Evolutionary conservation across 148 eudicot genomes (phyloP).

Genomic region (Rhododendron simsii): DNA sequence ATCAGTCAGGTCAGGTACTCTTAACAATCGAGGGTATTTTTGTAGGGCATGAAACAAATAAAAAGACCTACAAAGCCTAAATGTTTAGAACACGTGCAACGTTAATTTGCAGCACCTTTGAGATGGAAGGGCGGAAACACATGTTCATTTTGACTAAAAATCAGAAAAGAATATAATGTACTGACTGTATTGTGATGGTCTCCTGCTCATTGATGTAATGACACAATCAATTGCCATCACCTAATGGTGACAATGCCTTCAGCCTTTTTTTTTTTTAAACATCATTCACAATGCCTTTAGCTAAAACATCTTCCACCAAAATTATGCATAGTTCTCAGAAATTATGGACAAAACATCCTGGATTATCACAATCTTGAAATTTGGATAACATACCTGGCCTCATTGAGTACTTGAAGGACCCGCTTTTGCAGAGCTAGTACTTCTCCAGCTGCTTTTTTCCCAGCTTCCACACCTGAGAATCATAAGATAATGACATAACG

Average conservation of each 20-base stretch:
- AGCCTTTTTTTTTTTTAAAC: background rate
- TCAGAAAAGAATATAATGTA: background rate
- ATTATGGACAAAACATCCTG: background rate
- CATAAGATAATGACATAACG: slow-evolving; percentile 1
- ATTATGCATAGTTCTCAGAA: too few species aligned
- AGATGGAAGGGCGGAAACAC: background rate
- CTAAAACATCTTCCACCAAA: background rate
- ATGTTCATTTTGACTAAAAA: background rate
- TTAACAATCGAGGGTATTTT: background rate
- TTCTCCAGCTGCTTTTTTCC: slow-evolving; percentile 97
- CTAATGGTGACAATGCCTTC: background rate
- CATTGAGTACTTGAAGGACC: slow-evolving; percentile 85
- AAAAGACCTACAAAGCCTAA: background rate
- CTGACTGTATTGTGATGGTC: background rate
- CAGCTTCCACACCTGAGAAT: slow-evolving; percentile 94
- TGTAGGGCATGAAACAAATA: background rate
- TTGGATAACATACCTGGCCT: slow-evolving; percentile 60
- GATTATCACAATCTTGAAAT: background rate
- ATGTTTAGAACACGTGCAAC: background rate
- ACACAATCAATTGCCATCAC: background rate
- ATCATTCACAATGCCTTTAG: background rate
- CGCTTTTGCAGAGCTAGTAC: slow-evolving; percentile 95
- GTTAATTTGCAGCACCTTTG: background rate
- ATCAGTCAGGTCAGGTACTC: background rate
- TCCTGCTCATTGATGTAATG: background rate